Percentiles rank a stretch among this genome's conserved stretches.
phyloP scores from a whole-genome alignment of 352 stramenopile genomes.

The Phytopythium oedochilum region DNA sequence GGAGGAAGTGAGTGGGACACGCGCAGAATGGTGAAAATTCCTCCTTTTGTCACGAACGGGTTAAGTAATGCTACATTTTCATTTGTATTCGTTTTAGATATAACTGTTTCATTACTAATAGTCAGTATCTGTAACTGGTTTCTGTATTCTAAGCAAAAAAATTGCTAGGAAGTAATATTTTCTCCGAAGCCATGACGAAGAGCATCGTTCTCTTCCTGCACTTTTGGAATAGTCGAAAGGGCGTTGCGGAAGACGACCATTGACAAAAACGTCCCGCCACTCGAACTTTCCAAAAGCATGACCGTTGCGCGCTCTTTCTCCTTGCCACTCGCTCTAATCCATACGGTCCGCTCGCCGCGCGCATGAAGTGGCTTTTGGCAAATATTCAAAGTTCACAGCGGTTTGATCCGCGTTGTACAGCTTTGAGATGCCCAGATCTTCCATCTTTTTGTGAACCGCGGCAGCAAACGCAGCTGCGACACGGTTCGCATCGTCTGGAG shows the following conservation, averaged over 20 bases:
- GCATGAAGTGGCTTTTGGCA: slow-evolving; percentile 15
- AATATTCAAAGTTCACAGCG: slow-evolving; percentile 19
- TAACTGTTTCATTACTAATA: too few species aligned
- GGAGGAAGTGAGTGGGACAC: too few species aligned
- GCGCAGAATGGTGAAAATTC: too few species aligned
- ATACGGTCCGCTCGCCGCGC: slow-evolving; percentile 11
- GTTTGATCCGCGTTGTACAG: slow-evolving; percentile 23
- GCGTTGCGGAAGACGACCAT: slow-evolving; percentile 18
- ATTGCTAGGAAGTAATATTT: too few species aligned
- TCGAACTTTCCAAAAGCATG: slow-evolving; percentile 10
- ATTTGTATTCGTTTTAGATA: too few species aligned
- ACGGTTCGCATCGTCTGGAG: background rate
- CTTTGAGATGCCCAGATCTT: slow-evolving; percentile 3
- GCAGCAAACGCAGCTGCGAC: slow-evolving; percentile 4
- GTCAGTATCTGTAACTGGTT: too few species aligned
- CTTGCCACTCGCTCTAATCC: slow-evolving; percentile 11
- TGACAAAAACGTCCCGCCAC: slow-evolving; percentile 8
- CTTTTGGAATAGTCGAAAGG: slow-evolving; percentile 5
- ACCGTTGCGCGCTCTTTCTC: slow-evolving; percentile 15
- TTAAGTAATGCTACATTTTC: too few species aligned
- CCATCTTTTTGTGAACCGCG: slow-evolving; percentile 3
- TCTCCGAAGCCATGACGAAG: too few species aligned
- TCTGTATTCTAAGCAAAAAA: too few species aligned
- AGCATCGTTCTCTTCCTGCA: slow-evolving; percentile 7
- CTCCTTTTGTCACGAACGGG: too few species aligned